Conservation (phyloP, 2,329 filamentous ascomycete genomes). For the Colletotrichum graminicola region DNA sequence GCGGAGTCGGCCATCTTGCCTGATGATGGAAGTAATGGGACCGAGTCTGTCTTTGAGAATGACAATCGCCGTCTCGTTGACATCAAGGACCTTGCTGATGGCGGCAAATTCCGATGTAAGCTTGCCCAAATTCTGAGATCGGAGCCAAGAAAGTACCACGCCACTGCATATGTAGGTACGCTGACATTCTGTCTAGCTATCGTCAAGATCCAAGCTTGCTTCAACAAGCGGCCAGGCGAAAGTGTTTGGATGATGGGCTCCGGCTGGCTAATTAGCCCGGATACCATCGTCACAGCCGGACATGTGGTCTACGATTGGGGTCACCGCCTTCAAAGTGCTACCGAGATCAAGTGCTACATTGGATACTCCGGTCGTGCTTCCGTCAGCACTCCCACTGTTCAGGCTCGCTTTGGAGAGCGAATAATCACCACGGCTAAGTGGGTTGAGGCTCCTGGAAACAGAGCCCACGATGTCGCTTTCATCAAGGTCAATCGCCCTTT, state of each 20-base stretch:
- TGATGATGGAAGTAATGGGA: too few species aligned
- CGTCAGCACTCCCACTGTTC: constrained; percentile 25
- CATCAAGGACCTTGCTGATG: too few species aligned
- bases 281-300: constrained; percentile 44
- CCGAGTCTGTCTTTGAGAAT: too few species aligned
- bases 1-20: too few species aligned
- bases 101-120: too few species aligned
- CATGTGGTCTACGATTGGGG: constrained; percentile 46
- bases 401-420: constrained; percentile 29
- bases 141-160: too few species aligned
- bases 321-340: constrained; percentile 42
- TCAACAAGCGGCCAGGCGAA: constrained; percentile 20
- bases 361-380: constrained; percentile 49
- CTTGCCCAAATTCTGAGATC: too few species aligned
- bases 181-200: not conserved
- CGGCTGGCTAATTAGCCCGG: constrained; percentile 44
- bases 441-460: constrained; percentile 35
- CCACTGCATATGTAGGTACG: too few species aligned
- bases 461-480: constrained; percentile 46
- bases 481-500: constrained; percentile 46
- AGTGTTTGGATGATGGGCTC: constrained; percentile 44
- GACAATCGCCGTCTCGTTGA: too few species aligned
- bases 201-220: constrained; percentile 39
- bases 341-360: constrained; percentile 51
- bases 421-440: constrained; percentile 46